Percentiles rank a stretch among this genome's conserved stretches.
Conservation (phyloP, 192 early-diverging fungal species). For the Geranomyces variabilis region DNA sequence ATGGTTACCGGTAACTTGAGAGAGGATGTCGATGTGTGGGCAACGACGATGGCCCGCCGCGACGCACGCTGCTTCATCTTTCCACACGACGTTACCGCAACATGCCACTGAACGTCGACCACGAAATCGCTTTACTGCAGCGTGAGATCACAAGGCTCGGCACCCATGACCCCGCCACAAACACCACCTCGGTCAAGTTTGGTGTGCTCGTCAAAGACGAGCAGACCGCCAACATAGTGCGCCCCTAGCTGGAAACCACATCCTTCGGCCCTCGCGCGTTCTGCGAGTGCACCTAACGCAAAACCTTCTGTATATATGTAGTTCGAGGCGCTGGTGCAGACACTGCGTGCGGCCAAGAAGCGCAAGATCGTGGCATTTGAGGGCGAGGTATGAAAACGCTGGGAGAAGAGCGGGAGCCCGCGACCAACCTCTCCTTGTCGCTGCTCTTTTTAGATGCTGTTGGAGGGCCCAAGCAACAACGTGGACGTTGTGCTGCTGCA, state of each 20-base stretch:
- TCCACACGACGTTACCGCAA: too few species aligned
- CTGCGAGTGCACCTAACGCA: too few species aligned
- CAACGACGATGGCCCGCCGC: too few species aligned
- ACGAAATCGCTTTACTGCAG: slow-evolving; percentile 48
- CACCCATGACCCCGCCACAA: slow-evolving; percentile 26
- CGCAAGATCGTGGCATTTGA: slow-evolving; percentile 49
- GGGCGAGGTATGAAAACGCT: not conserved
- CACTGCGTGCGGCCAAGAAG: slow-evolving; percentile 60
- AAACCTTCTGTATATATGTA: too few species aligned
- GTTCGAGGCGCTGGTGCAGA: slow-evolving; percentile 57
- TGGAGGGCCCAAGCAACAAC: slow-evolving; percentile 46
- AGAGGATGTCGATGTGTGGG: too few species aligned
- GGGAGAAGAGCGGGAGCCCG: too few species aligned
- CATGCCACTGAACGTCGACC: slow-evolving; percentile 39
- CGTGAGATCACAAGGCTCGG: slow-evolving; percentile 50
- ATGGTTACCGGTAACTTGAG: too few species aligned
- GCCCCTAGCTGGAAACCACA: too few species aligned
- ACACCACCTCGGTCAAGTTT: slow-evolving; percentile 45
- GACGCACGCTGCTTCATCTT: too few species aligned
- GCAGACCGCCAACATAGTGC: slow-evolving; percentile 47
- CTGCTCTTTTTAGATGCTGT: slow-evolving; percentile 33
- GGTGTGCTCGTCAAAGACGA: slow-evolving; percentile 57
- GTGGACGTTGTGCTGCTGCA: slow-evolving; percentile 45
- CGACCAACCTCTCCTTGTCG: slow-evolving; percentile 18
- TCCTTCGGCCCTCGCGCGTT: too few species aligned